Percentiles rank a stretch among this genome's conserved stretches.
These are phyloP conservation scores for Lachnellula cervina DNA, from an alignment of 2,329 filamentous ascomycete species.

Conservation along the genomic window DNA sequence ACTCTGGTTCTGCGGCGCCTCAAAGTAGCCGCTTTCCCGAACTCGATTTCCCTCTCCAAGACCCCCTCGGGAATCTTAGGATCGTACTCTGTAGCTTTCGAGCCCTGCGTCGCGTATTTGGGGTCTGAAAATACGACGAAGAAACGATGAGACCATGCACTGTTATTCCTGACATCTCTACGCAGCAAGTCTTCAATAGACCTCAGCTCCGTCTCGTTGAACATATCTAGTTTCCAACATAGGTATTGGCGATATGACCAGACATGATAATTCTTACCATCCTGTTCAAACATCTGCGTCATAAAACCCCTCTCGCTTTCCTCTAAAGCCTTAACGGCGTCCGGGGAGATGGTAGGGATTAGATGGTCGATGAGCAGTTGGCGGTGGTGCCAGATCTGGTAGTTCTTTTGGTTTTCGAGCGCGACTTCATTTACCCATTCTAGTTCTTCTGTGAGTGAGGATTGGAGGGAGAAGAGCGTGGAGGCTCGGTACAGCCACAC, in stretches of 20 bases:
- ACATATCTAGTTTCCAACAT: conserved; percentile 63
- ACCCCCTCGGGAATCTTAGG: conserved; percentile 55
- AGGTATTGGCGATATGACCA: conserved; percentile 88
- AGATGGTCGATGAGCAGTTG: conserved; percentile 60
- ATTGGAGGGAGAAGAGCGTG: conserved; percentile 59
- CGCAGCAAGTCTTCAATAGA: conserved; percentile 69
- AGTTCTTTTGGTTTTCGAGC: conserved; percentile 87
- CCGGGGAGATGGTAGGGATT: conserved; percentile 53
- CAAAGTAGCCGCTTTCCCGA: conserved; percentile 67
- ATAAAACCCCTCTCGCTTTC: conserved; percentile 71
- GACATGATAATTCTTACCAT: conserved; percentile 97
- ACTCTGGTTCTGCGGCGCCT: conserved; percentile 89
- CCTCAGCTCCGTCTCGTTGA: conserved; percentile 54
- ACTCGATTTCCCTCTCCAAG: conserved; percentile 70
- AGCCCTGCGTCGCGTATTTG: conserved; percentile 41
- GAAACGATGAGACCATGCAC: conserved; percentile 95
- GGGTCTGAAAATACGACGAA: conserved; percentile 77
- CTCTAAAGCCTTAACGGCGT: conserved; percentile 51
- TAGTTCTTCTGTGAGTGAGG: conserved; percentile 51
- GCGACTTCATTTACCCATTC: conserved; percentile 82
- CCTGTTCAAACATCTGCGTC: conserved; percentile 71
- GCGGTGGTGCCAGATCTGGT: conserved; percentile 89
- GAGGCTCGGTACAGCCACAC: conserved; percentile 95
- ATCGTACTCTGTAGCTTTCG: conserved; percentile 48
- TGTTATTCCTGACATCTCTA: conserved; percentile 88